phyloP scores from a whole-genome alignment of 208 protist species.

The Trypanosoma mega region DNA sequence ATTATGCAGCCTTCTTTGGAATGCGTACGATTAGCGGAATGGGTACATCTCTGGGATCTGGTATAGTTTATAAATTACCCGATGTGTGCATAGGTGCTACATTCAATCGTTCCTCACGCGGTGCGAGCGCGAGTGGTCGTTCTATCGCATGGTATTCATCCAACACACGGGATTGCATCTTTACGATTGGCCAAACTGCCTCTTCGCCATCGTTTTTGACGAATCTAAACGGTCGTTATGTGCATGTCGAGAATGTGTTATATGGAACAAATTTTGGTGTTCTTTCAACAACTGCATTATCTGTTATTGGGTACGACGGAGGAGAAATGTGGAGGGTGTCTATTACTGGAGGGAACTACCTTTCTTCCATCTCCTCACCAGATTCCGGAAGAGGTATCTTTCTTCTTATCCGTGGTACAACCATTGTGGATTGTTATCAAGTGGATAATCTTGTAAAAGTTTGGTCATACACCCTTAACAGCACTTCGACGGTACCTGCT shows the following conservation, averaged over 20 bases:
- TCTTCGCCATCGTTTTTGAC: conserved; percentile 7
- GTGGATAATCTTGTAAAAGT: conserved; percentile 5
- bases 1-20: conserved; percentile 14
- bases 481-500: conserved; percentile 9
- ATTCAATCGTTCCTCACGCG: neutral
- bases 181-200: conserved; percentile 4
- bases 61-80: conserved; percentile 4
- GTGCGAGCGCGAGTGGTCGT: neutral
- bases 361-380: conserved; percentile 17
- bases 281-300: neutral
- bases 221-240: conserved; percentile 1
- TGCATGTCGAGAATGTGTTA: conserved; percentile 4
- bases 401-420: conserved; percentile 1
- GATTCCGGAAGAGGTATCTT: conserved; percentile 15
- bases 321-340: neutral
- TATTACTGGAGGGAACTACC: neutral
- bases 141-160: conserved; percentile 16
- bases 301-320: neutral
- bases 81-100: neutral
- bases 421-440: conserved; percentile 10
- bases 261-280: conserved; percentile 21
- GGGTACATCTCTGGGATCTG: neutral
- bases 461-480: conserved; percentile 15
- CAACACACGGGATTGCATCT: conserved; percentile 11
- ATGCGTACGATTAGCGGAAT: conserved; percentile 3